These are phyloP conservation scores for Schizophyllum amplum DNA, from an alignment of 1,284 basidiomycete genomes.

Conservation along the genomic window DNA sequence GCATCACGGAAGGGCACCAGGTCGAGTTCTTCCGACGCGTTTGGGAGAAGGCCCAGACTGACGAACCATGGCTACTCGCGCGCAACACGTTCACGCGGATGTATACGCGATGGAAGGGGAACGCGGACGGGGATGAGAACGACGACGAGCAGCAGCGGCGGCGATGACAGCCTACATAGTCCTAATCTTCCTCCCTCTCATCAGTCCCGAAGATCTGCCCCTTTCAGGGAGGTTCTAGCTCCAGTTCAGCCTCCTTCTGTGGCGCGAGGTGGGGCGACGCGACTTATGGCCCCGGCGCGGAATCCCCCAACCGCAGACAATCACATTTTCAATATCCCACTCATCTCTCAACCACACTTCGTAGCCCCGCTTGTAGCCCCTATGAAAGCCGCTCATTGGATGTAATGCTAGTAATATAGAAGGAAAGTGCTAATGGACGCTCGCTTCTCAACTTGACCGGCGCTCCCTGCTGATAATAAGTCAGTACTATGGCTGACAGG, in stretches of 20 bases:
- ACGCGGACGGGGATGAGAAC: conserved; percentile 28
- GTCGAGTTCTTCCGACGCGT: conserved; percentile 38
- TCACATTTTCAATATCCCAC: not conserved
- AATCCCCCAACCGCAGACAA: not conserved
- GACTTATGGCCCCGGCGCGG: too few relatives aligned
- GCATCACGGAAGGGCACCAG: conserved; percentile 42
- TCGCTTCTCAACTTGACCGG: too few relatives aligned
- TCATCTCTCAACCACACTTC: conserved; percentile 2
- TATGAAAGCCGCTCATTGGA: conserved; percentile 1
- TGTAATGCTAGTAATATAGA: not conserved
- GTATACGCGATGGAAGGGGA: conserved; percentile 42
- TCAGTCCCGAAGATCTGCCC: not conserved
- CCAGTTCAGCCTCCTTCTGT: not conserved
- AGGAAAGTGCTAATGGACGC: not conserved
- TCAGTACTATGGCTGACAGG: too few relatives aligned
- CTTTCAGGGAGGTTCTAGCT: not conserved
- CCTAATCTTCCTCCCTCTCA: not conserved
- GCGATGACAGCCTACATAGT: not conserved
- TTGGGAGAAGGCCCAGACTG: conserved; percentile 46
- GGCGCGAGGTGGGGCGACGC: too few relatives aligned
- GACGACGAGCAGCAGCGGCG: conserved; percentile 26
- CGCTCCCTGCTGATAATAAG: too few relatives aligned
- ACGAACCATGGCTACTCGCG: conserved; percentile 46
- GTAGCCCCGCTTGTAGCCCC: not conserved
- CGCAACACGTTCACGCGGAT: conserved; percentile 35